These are phyloP conservation scores for Phyllosticta capitalensis DNA, from an alignment of 2,329 filamentous ascomycete genomes.

Conservation along the genomic window DNA sequence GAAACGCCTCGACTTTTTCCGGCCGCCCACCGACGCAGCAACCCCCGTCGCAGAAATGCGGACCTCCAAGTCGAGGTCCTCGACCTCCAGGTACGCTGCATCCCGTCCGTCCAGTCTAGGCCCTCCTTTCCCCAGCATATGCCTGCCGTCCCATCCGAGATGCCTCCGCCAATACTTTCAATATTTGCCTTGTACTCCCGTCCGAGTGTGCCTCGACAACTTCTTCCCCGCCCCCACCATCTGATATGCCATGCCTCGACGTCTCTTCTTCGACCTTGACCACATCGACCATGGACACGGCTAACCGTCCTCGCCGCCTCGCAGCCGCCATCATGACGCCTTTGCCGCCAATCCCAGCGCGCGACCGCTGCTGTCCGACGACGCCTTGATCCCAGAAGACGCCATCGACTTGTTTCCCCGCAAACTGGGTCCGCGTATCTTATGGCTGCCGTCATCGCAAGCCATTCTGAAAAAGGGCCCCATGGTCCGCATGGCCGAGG, in stretches of 20 bases:
- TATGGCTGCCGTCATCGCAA: constrained; percentile 7
- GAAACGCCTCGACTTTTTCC: not conserved
- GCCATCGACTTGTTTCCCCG: constrained; percentile 8
- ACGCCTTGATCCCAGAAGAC: constrained; percentile 8
- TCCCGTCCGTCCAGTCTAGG: not conserved
- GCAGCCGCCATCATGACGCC: not conserved
- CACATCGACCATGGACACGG: not conserved
- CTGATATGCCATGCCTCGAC: not conserved
- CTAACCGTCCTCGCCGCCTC: not conserved
- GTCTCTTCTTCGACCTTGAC: not conserved
- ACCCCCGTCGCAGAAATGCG: not conserved
- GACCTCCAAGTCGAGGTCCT: not conserved
- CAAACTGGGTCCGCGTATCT: constrained; percentile 9
- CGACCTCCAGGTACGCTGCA: not conserved
- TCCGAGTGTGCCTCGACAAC: not conserved
- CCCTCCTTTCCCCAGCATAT: not conserved
- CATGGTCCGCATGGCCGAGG: constrained; percentile 8
- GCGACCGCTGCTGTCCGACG: constrained; percentile 7
- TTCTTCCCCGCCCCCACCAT: not conserved
- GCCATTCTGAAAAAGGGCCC: constrained; percentile 9
- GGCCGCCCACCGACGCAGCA: not conserved
- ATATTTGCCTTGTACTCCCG: not conserved
- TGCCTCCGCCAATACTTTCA: not conserved
- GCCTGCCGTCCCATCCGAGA: not conserved
- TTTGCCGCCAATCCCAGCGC: not conserved